phyloP scores from a whole-genome alignment of 2,329 filamentous ascomycete genomes.

The Colletotrichum liaoningense region DNA sequence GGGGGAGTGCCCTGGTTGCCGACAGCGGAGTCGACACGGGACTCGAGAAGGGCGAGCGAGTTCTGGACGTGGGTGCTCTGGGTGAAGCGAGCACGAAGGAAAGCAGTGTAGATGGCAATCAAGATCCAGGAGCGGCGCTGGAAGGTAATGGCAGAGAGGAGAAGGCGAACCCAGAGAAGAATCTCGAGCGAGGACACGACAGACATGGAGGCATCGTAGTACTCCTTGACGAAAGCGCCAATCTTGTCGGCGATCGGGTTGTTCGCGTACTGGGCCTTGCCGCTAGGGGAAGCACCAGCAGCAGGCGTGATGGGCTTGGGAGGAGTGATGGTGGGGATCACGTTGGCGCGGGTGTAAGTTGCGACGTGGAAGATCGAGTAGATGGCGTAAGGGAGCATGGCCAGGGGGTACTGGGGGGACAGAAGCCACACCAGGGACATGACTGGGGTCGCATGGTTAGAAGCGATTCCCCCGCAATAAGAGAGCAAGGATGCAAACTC shows the following conservation, averaged over 20 bases:
- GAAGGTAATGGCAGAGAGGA: conserved; percentile 87
- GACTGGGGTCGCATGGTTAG: conserved; percentile 60
- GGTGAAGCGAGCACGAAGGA: conserved; percentile 88
- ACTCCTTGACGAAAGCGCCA: conserved; percentile 94
- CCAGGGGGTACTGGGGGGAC: conserved; percentile 87
- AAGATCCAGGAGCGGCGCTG: conserved; percentile 92
- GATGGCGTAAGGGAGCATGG: conserved; percentile 92
- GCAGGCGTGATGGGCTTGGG: conserved; percentile 65
- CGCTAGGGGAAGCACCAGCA: conserved; percentile 65
- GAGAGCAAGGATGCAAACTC: conserved; percentile 54
- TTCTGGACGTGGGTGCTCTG: conserved; percentile 95
- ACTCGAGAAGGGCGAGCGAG: conserved; percentile 78
- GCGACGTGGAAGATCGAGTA: conserved; percentile 99
- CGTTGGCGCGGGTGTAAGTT: conserved; percentile 93
- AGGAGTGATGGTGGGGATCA: conserved; percentile 88
- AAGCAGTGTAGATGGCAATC: conserved; percentile 85
- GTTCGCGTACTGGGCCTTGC: conserved; percentile 65
- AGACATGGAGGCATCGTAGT: conserved; percentile 97
- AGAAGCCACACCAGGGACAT: conserved; percentile 97
- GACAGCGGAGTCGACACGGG: conserved; percentile 82
- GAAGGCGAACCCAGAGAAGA: conserved; percentile 83
- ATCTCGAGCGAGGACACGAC: conserved; percentile 92
- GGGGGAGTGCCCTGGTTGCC: conserved; percentile 90
- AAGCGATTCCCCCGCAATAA: too few species aligned
- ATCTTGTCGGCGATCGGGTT: conserved; percentile 83